Evolutionary conservation across 805 yeast species (phyloP).

Genomic region (Candida tallmaniae): DNA sequence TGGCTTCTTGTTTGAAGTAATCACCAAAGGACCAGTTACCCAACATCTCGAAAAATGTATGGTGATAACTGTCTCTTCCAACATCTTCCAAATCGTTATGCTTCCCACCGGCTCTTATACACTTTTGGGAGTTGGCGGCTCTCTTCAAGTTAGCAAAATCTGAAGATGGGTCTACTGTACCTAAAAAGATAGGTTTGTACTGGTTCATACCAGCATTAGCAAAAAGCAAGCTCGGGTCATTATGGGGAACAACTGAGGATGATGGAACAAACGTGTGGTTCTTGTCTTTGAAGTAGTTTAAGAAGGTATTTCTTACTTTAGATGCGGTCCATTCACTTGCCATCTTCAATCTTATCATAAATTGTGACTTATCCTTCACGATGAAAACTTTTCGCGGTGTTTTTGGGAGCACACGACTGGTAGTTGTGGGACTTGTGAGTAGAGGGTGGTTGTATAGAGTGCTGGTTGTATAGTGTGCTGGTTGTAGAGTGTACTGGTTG

Average conservation of each 20-base stretch:
- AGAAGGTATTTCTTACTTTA: slow-evolving; percentile 76
- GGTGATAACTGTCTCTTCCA: slow-evolving; percentile 96
- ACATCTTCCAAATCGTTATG: slow-evolving; percentile 98
- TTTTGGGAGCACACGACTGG: too few relatives aligned
- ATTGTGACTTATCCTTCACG: too few relatives aligned
- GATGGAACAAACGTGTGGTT: slow-evolving; percentile 84
- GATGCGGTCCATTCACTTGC: slow-evolving; percentile 37
- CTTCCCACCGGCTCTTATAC: slow-evolving; percentile 99
- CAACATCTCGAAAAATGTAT: slow-evolving; percentile 97
- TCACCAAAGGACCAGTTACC: slow-evolving; percentile 99
- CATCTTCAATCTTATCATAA: slow-evolving; percentile 10
- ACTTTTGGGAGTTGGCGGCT: slow-evolving; percentile 94
- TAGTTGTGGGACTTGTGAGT: too few relatives aligned
- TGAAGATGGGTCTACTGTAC: slow-evolving; percentile 93
- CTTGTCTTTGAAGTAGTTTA: slow-evolving; percentile 65
- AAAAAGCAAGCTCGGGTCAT: slow-evolving; percentile 93
- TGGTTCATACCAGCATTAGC: slow-evolving; percentile 99
- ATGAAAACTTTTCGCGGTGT: too few relatives aligned
- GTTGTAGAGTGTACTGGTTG: too few relatives aligned
- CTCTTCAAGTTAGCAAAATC: slow-evolving; percentile 80
- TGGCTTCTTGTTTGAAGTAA: slow-evolving; percentile 94
- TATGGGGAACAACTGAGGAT: slow-evolving; percentile 94
- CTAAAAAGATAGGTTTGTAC: slow-evolving; percentile 94
- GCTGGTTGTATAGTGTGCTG: too few relatives aligned
- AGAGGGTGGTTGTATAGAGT: too few relatives aligned